These are phyloP conservation scores for Gaertneriomyces sp. DNA, from an alignment of 192 early-diverging fungal genomes.

Conservation along the genomic window DNA sequence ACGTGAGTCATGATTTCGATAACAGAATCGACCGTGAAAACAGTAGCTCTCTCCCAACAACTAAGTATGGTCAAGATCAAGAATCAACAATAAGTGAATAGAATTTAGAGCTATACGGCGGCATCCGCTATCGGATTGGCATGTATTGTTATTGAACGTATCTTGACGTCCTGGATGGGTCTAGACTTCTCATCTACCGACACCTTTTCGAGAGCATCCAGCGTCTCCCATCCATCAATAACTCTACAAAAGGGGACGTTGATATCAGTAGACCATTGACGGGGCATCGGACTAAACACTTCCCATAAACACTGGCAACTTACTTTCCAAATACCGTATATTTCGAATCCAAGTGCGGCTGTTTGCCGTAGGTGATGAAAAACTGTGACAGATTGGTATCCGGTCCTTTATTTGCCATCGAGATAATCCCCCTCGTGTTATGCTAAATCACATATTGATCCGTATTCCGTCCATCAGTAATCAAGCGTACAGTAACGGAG, in stretches of 20 bases:
- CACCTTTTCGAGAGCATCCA: constrained; percentile 82
- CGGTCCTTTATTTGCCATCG: constrained; percentile 90
- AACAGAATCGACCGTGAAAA: too few relatives aligned
- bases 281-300: background rate
- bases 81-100: background rate
- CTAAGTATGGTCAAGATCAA: too few relatives aligned
- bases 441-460: constrained; percentile 48
- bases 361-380: constrained; percentile 87
- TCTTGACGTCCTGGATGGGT: constrained; percentile 73
- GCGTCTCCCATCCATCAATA: constrained; percentile 79
- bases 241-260: constrained; percentile 50
- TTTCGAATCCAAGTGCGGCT: constrained; percentile 84
- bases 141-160: constrained; percentile 78
- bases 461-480: too few relatives aligned
- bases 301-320: constrained; percentile 13
- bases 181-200: constrained; percentile 79
- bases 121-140: constrained; percentile 89
- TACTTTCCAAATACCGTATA: constrained; percentile 89
- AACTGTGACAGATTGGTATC: constrained; percentile 70
- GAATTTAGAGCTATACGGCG: constrained; percentile 2
- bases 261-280: background rate
- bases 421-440: constrained; percentile 79
- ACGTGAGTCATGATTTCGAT: too few relatives aligned
- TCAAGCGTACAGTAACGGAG: background rate
- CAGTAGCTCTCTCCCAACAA: too few relatives aligned